Evolutionary conservation across 352 stramenopile species (phyloP).

Genomic region (Phytophthora brassicae): DNA sequence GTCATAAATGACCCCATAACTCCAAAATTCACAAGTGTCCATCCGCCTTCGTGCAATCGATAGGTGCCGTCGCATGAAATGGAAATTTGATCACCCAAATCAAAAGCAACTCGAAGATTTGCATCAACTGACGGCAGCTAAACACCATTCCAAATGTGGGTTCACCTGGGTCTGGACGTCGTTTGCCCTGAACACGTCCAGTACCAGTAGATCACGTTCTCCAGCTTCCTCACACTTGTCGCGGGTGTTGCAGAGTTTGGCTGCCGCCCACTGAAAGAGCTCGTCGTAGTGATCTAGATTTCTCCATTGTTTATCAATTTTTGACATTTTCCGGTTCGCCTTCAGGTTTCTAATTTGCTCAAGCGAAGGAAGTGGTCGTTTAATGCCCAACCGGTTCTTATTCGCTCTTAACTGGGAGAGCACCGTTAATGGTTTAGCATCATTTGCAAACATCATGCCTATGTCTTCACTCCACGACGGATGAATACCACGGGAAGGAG

Average conservation of each 20-base stretch:
- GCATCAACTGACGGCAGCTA: neutral
- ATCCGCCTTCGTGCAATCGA: neutral
- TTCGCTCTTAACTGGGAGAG: neutral
- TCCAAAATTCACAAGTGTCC: neutral
- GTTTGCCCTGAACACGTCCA: neutral
- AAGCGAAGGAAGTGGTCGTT: neutral
- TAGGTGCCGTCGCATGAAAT: neutral
- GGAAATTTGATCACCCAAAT: neutral
- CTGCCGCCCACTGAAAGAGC: neutral
- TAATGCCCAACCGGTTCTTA: neutral
- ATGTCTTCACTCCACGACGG: neutral
- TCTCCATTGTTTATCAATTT: neutral
- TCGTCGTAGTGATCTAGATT: neutral
- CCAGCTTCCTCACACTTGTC: neutral
- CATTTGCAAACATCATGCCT: neutral
- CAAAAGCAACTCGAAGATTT: neutral
- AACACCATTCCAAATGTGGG: neutral
- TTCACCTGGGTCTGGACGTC: neutral
- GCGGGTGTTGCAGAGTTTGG: neutral
- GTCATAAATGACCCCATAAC: neutral
- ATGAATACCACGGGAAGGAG: neutral
- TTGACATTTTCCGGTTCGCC: neutral
- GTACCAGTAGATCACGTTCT: neutral
- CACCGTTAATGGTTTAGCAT: neutral
- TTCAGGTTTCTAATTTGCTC: neutral